Percentiles rank a stretch among this genome's conserved stretches.
These are phyloP conservation scores for Sherardia arvensis DNA, from an alignment of 257 asterid species.

Conservation along the genomic window DNA sequence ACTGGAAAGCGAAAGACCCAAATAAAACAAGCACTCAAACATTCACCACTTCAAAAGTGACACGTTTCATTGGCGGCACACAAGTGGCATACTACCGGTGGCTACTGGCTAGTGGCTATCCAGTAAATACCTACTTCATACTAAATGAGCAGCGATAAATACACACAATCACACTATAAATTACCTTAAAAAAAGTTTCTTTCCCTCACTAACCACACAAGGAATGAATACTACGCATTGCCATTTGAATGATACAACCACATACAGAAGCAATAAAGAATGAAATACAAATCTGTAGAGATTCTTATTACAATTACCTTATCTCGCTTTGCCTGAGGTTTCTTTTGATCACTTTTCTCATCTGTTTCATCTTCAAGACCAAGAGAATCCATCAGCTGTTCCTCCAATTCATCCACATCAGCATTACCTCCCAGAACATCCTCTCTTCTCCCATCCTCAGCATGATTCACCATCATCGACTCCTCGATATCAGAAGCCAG, in stretches of 20 bases:
- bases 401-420: slow-evolving; percentile 45
- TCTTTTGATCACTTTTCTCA: slow-evolving; percentile 44
- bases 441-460: slow-evolving; percentile 15
- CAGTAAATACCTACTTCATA: neutral
- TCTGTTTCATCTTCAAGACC: slow-evolving; percentile 44
- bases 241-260: neutral
- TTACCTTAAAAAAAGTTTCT: neutral
- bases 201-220: neutral
- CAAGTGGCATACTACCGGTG: neutral
- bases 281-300: neutral
- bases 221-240: neutral
- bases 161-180: neutral
- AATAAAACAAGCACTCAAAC: neutral
- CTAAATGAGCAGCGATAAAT: neutral
- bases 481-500: slow-evolving; percentile 32
- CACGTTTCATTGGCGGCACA: neutral
- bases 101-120: too few species aligned
- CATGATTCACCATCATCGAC: slow-evolving; percentile 26
- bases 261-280: neutral
- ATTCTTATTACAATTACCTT: slow-evolving; percentile 53
- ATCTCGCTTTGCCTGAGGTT: slow-evolving; percentile 34
- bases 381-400: slow-evolving; percentile 34
- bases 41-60: neutral
- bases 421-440: slow-evolving; percentile 12
- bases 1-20: neutral